Conservation (phyloP, 1,284 basidiomycete species). For the Cutaneotrichosporon mucoides region DNA sequence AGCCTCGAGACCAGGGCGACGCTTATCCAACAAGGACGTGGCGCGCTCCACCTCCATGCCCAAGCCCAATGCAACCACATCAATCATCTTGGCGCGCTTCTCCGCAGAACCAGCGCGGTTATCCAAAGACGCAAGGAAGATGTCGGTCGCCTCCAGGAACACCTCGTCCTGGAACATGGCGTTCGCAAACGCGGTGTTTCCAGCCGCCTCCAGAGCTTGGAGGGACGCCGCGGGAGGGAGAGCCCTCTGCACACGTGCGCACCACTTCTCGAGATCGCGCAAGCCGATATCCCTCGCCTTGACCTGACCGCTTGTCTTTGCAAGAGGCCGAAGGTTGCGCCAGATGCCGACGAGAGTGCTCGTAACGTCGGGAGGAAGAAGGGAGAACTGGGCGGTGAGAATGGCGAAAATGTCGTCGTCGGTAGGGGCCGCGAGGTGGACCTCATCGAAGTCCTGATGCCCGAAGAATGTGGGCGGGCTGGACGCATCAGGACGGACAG, state of each 20-base stretch:
- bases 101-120: constrained; percentile 51
- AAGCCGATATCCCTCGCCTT: constrained; percentile 59
- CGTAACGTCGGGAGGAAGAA: constrained; percentile 54
- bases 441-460: constrained; percentile 71
- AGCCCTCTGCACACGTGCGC: constrained; percentile 64
- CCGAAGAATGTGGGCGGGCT: constrained; percentile 66
- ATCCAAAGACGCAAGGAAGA: constrained; percentile 75
- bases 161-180: constrained; percentile 80
- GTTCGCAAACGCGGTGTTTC: constrained; percentile 62
- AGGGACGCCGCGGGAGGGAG: constrained; percentile 51
- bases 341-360: constrained; percentile 40
- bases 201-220: constrained; percentile 30
- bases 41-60: constrained; percentile 62
- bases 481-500: constrained; percentile 51
- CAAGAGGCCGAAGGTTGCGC: constrained; percentile 39
- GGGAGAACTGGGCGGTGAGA: constrained; percentile 62
- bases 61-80: constrained; percentile 60
- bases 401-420: constrained; percentile 66
- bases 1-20: constrained; percentile 64
- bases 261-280: constrained; percentile 85
- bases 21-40: constrained; percentile 57
- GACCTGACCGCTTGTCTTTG: constrained; percentile 44
- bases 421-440: constrained; percentile 61
- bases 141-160: constrained; percentile 82
- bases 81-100: constrained; percentile 35